Conservation (phyloP, 2,329 filamentous ascomycete species). For the Clonostachys sp. region DNA sequence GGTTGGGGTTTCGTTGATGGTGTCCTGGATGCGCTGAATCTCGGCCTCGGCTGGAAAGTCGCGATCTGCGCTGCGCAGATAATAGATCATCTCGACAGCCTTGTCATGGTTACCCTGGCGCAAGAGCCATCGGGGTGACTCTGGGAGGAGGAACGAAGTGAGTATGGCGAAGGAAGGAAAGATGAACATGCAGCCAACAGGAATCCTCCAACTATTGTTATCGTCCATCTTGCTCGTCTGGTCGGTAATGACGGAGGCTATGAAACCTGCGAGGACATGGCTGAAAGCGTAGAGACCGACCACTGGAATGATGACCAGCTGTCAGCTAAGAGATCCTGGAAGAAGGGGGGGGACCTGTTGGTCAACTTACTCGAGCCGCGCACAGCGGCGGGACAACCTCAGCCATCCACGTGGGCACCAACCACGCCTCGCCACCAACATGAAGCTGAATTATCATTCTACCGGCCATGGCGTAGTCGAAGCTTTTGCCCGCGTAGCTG, state of each 20-base stretch:
- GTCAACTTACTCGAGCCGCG: slow-evolving; percentile 5
- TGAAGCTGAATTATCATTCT: slow-evolving; percentile 11
- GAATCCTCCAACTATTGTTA: slow-evolving; percentile 11
- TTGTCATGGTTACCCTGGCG: slow-evolving; percentile 7
- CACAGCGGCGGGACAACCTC: slow-evolving; percentile 11
- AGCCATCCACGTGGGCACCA: slow-evolving; percentile 12
- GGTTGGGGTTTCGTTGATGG: slow-evolving; percentile 7
- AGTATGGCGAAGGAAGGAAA: slow-evolving; percentile 8
- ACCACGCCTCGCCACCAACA: slow-evolving; percentile 9
- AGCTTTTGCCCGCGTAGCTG: slow-evolving; percentile 6
- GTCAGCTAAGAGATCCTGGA: background rate
- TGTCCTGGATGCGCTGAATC: slow-evolving; percentile 6
- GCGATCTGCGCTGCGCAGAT: slow-evolving; percentile 3
- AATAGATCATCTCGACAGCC: slow-evolving; percentile 6
- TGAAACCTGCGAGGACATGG: slow-evolving; percentile 10
- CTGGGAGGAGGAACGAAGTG: slow-evolving; percentile 11
- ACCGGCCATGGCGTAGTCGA: slow-evolving; percentile 6
- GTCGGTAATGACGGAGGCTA: slow-evolving; percentile 11
- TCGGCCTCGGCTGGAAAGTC: slow-evolving; percentile 10
- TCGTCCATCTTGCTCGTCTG: slow-evolving; percentile 8
- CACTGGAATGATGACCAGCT: background rate
- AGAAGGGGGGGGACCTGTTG: background rate
- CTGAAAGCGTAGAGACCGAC: slow-evolving; percentile 9
- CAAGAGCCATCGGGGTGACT: slow-evolving; percentile 16
- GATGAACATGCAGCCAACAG: slow-evolving; percentile 7